Percentiles rank a stretch among this genome's conserved stretches.
phyloP scores from a whole-genome alignment of 2,329 filamentous ascomycete species.

The Beauveria bassiana region DNA sequence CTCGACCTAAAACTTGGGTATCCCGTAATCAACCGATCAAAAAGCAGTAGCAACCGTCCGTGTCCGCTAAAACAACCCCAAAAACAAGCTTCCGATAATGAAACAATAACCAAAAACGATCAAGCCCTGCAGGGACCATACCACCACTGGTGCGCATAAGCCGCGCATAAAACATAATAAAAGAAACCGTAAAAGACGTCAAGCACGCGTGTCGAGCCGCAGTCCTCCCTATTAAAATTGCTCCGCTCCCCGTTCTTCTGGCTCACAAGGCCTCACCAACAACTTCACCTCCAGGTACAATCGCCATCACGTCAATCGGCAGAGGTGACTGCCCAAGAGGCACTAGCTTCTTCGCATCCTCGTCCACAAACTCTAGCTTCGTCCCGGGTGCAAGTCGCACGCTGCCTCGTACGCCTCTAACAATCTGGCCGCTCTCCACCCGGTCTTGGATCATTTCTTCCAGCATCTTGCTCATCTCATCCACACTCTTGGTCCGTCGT shows the following conservation, averaged over 20 bases:
- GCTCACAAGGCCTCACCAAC: conserved; percentile 19
- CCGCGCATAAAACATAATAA: not conserved
- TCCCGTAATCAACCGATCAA: conserved; percentile 10
- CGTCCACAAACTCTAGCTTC: conserved; percentile 29
- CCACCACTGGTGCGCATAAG: not conserved
- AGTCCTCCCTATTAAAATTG: not conserved
- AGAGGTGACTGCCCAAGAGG: conserved; percentile 32
- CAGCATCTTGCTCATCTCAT: conserved; percentile 87
- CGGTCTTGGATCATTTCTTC: conserved; percentile 95
- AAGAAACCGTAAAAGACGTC: not conserved
- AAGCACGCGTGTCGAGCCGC: not conserved
- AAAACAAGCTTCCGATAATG: not conserved
- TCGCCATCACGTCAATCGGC: conserved; percentile 15
- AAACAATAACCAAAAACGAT: not conserved
- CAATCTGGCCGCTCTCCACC: conserved; percentile 66
- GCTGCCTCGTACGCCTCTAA: conserved; percentile 60
- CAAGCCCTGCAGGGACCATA: not conserved
- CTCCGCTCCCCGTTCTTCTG: not conserved
- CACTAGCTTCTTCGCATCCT: conserved; percentile 30
- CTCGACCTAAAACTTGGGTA: conserved; percentile 7
- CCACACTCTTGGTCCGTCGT: conserved; percentile 61
- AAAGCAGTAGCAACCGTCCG: conserved; percentile 1
- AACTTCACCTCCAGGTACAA: conserved; percentile 15
- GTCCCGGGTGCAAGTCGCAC: conserved; percentile 48
- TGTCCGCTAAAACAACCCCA: conserved; percentile 6